Evolutionary conservation across 2,329 filamentous ascomycete genomes (phyloP), one percentile per base, ranked within the genome.

Genomic region (Alternaria gaisen): DNA sequence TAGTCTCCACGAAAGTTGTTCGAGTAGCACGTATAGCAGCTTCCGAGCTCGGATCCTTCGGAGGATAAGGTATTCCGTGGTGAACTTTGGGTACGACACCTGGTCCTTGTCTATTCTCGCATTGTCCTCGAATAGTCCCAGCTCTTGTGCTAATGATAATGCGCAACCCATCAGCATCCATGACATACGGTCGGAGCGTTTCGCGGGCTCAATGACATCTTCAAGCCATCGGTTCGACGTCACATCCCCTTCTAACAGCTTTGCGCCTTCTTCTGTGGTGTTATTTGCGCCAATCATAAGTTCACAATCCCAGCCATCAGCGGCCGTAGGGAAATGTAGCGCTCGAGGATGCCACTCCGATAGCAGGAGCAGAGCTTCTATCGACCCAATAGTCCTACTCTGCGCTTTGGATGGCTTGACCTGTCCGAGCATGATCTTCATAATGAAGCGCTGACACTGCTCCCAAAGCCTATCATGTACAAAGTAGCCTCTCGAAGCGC

Each of bases 121-220:
- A 34, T 73, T 73, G 32, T 81, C 77, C 51, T 84, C 79, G 61
- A 85, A 82, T n/a, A 86, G 76, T 2, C 84, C 81, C 24, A 86
- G 73, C 63, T 86, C 84, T 53, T 86, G 83, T 1, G 83, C 82
- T 12, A 87, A 75, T 3, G 83, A 84, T 24, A 85, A 68, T 0
- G 83, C 85, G 65, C 82, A 83, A 2, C 85, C 85, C 41, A 87
- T 80, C 20, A 87, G 67, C 82, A 86, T 87, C 85, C 85, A 87
- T 1, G 85, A 87, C 85, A 87, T 87, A 3, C 85, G 81, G 66
- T 87, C 85, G 0, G 83, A 87, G 56, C 83, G 77, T 60, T 82
- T 82, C 2, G 85, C 83, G 2, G 85, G 84, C 41, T 85, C 81
- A 41, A 86, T 83, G 36, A 87, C 84, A 63, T 86, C 84, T 47